A percentile compares a stretch with the other conserved stretches of the same genome.
Conservation (phyloP, 1,284 basidiomycete species). For the Melampsora americana region DNA sequence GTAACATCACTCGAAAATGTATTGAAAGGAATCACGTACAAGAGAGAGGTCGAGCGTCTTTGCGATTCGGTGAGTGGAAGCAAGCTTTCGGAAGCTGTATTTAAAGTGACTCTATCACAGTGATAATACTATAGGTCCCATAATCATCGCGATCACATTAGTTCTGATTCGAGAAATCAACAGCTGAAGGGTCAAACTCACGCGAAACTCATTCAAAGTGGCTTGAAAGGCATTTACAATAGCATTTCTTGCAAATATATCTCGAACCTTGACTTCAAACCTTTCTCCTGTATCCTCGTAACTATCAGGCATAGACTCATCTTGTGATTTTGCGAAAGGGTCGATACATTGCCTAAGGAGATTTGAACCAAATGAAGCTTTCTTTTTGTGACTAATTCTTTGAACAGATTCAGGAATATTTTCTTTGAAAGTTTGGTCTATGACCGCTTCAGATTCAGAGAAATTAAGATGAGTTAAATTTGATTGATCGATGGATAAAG, state of each 20-base stretch:
- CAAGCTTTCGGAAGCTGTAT: background rate
- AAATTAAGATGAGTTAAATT: background rate
- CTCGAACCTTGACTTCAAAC: constrained; percentile 19
- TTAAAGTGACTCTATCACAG: background rate
- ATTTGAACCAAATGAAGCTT: background rate
- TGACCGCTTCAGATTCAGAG: background rate
- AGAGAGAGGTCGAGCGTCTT: background rate
- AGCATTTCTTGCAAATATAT: constrained; percentile 24
- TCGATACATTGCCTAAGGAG: constrained; percentile 7
- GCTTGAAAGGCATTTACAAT: constrained; percentile 36
- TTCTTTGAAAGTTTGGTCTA: background rate
- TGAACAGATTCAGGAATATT: background rate
- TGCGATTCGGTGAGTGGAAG: background rate
- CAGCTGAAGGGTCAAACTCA: background rate
- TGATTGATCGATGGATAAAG: background rate
- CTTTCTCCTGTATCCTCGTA: background rate
- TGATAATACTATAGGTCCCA: background rate
- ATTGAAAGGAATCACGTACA: background rate
- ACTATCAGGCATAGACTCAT: background rate
- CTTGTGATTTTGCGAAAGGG: background rate
- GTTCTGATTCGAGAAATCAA: background rate
- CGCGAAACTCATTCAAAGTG: constrained; percentile 19
- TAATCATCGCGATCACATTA: background rate
- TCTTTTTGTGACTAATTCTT: background rate
- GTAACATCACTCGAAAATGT: no score